phyloP scores from a whole-genome alignment of 768 basidiomycete genomes.

The Amanita pallidorosea region DNA sequence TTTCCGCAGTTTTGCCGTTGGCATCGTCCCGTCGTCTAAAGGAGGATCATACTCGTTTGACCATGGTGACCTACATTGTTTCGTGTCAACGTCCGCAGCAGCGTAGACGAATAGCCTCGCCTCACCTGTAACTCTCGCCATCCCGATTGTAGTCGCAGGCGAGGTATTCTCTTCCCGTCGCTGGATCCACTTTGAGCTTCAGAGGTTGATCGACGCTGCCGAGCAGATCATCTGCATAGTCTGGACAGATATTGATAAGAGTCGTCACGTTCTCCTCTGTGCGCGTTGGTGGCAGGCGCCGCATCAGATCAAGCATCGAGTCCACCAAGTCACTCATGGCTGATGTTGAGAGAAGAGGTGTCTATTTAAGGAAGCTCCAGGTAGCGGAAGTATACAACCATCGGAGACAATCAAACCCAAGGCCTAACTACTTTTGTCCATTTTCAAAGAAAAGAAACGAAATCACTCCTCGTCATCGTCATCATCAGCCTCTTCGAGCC shows the following conservation, averaged over 20 bases:
- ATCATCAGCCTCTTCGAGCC: constrained; percentile 85
- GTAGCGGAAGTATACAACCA: neutral
- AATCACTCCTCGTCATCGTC: constrained; percentile 32
- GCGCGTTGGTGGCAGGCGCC: constrained; percentile 86
- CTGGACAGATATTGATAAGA: constrained; percentile 77
- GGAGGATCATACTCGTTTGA: constrained; percentile 94
- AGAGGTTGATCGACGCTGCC: constrained; percentile 94
- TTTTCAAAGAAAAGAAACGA: neutral
- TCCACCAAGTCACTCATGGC: constrained; percentile 73
- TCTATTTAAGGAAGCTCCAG: neutral
- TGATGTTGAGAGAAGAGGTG: neutral
- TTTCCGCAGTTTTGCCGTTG: constrained; percentile 76
- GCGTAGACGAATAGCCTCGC: constrained; percentile 4
- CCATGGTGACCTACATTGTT: constrained; percentile 81
- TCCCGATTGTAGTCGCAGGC: constrained; percentile 92
- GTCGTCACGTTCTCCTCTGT: constrained; percentile 81
- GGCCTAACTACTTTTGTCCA: neutral
- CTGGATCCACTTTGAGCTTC: constrained; percentile 66
- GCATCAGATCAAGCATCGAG: constrained; percentile 91
- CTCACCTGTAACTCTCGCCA: constrained; percentile 82
- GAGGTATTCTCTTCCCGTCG: constrained; percentile 81
- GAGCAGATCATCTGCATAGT: constrained; percentile 90
- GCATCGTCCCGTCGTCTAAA: constrained; percentile 80
- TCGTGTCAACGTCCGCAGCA: neutral
- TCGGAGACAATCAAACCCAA: neutral